A percentile compares a stretch with the other conserved stretches of the same genome.
Evolutionary conservation across 2,329 filamentous ascomycete species (phyloP).

Genomic region (Colletotrichum sansevieriae): DNA sequence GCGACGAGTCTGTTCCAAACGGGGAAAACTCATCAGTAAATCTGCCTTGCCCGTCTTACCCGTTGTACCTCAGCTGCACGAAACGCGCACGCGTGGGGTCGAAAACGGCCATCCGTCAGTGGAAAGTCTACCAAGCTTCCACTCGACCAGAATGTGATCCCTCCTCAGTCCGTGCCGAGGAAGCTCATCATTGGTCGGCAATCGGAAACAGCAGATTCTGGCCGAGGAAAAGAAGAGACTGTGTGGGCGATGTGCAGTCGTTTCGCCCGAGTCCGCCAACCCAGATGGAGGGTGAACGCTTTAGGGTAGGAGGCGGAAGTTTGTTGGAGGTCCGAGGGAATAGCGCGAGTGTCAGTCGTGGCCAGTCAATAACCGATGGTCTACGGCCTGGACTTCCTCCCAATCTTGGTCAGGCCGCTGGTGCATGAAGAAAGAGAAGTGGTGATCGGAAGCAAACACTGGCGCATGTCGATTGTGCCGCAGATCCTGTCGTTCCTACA

Average conservation of each 20-base stretch:
- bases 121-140: neutral
- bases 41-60: neutral
- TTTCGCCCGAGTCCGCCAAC: slow-evolving; percentile 12
- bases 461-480: no score
- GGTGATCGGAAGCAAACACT: neutral
- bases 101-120: neutral
- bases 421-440: neutral
- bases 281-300: neutral
- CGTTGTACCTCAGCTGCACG: slow-evolving; percentile 15
- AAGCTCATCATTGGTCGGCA: slow-evolving; percentile 10
- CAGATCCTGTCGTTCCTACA: no score
- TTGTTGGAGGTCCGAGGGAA: slow-evolving; percentile 13
- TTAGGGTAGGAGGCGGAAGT: slow-evolving; percentile 10
- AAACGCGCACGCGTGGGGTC: slow-evolving; percentile 20
- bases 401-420: neutral
- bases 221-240: neutral
- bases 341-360: slow-evolving; percentile 4
- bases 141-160: neutral
- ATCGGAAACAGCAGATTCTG: slow-evolving; percentile 1
- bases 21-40: neutral
- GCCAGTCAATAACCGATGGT: no score
- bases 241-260: slow-evolving; percentile 1
- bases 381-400: no score
- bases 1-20: slow-evolving; percentile 7
- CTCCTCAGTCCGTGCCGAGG: neutral